Evolutionary conservation across 1,139 yeast species (phyloP).

Genomic region (Diutina sp.): DNA sequence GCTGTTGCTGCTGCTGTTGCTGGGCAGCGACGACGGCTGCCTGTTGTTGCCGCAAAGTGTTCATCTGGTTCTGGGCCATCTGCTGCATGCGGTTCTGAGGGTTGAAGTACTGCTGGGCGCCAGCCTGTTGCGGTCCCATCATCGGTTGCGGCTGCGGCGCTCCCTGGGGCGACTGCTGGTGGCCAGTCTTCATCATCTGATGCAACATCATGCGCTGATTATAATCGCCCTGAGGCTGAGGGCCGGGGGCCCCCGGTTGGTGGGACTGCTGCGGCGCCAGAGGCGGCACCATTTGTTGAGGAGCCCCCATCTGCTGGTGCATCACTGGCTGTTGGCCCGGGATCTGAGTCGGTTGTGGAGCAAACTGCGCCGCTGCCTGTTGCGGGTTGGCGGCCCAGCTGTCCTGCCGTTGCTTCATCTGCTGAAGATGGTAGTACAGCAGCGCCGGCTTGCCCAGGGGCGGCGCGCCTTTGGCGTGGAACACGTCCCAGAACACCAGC

Average conservation of each 20-base stretch:
- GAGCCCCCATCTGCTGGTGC: slow-evolving; percentile 1
- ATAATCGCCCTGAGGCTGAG: slow-evolving; percentile 3
- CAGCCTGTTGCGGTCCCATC: not conserved
- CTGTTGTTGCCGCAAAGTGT: slow-evolving; percentile 27
- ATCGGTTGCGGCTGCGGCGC: slow-evolving; percentile 11
- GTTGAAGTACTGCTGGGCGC: not conserved
- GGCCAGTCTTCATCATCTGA: slow-evolving; percentile 5
- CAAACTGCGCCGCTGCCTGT: not conserved
- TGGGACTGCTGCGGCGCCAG: not conserved
- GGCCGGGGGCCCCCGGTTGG: not conserved
- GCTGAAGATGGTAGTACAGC: slow-evolving; percentile 60
- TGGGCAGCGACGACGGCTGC: slow-evolving; percentile 3
- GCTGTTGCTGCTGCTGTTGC: slow-evolving; percentile 7
- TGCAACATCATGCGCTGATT: slow-evolving; percentile 16
- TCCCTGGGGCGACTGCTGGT: slow-evolving; percentile 10
- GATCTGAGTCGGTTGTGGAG: slow-evolving; percentile 7
- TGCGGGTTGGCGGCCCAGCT: not conserved
- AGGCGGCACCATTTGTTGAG: slow-evolving; percentile 1
- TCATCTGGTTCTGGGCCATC: slow-evolving; percentile 22
- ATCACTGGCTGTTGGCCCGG: slow-evolving; percentile 4
- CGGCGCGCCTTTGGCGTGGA: slow-evolving; percentile 46
- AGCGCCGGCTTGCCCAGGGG: slow-evolving; percentile 46
- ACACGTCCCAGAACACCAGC: slow-evolving; percentile 93
- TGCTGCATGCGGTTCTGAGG: slow-evolving; percentile 4
- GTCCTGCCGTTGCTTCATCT: slow-evolving; percentile 52